phyloP scores from a whole-genome alignment of 176 grass and related monocot genomes.

The Oryza glumipatula region DNA sequence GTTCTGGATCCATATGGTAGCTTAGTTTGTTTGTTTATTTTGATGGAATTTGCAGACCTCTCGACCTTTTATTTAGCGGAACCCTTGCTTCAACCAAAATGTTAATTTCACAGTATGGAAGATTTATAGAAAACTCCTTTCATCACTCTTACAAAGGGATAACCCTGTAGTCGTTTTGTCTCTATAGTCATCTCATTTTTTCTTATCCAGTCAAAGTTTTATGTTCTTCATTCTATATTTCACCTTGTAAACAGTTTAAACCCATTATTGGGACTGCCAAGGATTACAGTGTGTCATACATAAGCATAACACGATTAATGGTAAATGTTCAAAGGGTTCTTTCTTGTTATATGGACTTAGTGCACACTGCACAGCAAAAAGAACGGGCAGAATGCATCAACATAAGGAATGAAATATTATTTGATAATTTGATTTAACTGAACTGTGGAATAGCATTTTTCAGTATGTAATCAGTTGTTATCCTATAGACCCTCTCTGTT shows the following conservation, averaged over 20 bases:
- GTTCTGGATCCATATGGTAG: not conserved
- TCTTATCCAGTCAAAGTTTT: too few species aligned
- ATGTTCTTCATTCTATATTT: too few species aligned
- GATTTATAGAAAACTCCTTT: too few species aligned
- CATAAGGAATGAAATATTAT: slow-evolving; percentile 17
- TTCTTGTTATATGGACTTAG: not conserved
- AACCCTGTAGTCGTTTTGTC: too few species aligned
- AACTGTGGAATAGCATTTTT: slow-evolving; percentile 54
- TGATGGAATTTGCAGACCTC: not conserved
- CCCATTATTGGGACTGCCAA: too few species aligned
- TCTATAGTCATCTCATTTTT: too few species aligned
- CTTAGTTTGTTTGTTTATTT: not conserved
- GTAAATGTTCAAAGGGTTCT: not conserved
- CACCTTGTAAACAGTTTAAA: too few species aligned
- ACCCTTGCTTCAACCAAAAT: too few species aligned
- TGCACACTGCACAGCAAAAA: slow-evolving; percentile 7
- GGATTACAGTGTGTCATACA: too few species aligned
- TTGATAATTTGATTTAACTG: slow-evolving; percentile 33
- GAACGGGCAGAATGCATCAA: not conserved
- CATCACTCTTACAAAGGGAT: too few species aligned
- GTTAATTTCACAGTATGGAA: too few species aligned
- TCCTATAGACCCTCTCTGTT: slow-evolving; percentile 70
- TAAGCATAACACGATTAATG: not conserved
- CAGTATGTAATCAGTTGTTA: slow-evolving; percentile 67
- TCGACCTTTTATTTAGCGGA: not conserved